phyloP scores from a whole-genome alignment of 805 yeast species.

The Kuraishia piskuri region DNA sequence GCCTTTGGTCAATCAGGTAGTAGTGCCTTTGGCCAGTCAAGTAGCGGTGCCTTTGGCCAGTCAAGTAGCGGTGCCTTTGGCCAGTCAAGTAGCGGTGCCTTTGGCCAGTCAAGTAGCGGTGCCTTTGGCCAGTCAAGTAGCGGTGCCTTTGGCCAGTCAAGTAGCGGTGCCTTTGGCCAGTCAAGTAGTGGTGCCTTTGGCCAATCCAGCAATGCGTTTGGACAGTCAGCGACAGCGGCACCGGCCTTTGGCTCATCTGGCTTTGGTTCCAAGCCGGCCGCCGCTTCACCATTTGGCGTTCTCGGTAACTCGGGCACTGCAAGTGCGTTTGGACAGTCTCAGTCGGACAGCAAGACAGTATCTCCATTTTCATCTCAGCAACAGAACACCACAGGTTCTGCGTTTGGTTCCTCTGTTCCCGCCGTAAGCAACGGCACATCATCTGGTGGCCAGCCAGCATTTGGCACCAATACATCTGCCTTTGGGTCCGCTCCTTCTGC shows the following conservation, averaged over 20 bases:
- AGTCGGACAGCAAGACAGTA: neutral
- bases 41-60: neutral
- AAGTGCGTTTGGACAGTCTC: neutral
- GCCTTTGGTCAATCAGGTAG: slow-evolving; percentile 1
- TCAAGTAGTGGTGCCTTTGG: neutral
- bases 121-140: neutral
- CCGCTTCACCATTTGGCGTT: neutral
- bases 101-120: neutral
- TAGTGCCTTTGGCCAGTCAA: neutral
- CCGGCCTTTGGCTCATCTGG: neutral
- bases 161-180: neutral
- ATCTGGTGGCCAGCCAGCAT: neutral
- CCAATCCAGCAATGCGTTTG: neutral
- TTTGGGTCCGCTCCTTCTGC: neutral
- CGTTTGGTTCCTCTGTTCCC: neutral
- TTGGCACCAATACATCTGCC: neutral
- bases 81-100: neutral
- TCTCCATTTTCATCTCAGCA: neutral
- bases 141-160: neutral
- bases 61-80: neutral
- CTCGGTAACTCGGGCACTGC: too few relatives aligned
- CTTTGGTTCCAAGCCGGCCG: neutral
- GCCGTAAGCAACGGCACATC: neutral
- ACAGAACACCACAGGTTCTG: neutral
- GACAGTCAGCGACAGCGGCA: neutral